Base-by-base conservation (phyloP, 2,329 filamentous ascomycete genomes). In the Stemphylium lycopersici region DNA sequence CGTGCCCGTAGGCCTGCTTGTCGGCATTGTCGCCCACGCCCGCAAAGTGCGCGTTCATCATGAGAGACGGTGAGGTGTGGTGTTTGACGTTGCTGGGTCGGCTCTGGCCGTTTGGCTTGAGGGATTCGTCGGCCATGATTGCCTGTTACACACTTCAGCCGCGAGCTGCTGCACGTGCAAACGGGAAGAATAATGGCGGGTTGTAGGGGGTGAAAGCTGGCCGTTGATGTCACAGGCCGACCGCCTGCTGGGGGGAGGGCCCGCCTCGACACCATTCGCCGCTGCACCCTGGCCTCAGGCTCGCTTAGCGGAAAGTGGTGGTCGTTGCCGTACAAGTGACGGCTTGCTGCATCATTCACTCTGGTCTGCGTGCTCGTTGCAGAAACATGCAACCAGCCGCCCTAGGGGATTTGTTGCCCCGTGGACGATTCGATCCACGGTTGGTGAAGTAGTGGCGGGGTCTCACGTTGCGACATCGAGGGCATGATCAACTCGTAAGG, bases 21-120 rank as follows among this genome's bases (percentile, higher is more conserved):
- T 80, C 79, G 69, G 85, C 83, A 78, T 83, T 81, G 79, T 88
- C 88, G 74, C 78, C 79, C 44, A 90, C 86, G 50, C 85, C 81
- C 67, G 89, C 88, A 77, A 93, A 92, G 76, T 93, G 89, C 74
- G 89, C 87, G 78, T 95, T 96, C 86, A 91, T 80, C 73, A 80
- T 79, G 51, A 76, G 63, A 40, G 76, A 75, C 16, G 78, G 78
- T 16, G 78, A 76, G 31, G 78, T 76, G 48, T 75, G 76, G 48
- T 77, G 74, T 55, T 71, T 70, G 62, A 71, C 61, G 63, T 69
- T 72, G 65, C 63, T 63, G 34, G 73, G 73, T 26, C 73, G 68
- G 59, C 58, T 66, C 62, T 68, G 66, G 56, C 73, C 73, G 62
- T 75, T 74, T 61, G 69, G 69, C 58, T 71, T 56, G 42, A 74